These are phyloP conservation scores for Acacia melanoxylon DNA, from an alignment of 306 rosid genomes.

Conservation along the genomic window DNA sequence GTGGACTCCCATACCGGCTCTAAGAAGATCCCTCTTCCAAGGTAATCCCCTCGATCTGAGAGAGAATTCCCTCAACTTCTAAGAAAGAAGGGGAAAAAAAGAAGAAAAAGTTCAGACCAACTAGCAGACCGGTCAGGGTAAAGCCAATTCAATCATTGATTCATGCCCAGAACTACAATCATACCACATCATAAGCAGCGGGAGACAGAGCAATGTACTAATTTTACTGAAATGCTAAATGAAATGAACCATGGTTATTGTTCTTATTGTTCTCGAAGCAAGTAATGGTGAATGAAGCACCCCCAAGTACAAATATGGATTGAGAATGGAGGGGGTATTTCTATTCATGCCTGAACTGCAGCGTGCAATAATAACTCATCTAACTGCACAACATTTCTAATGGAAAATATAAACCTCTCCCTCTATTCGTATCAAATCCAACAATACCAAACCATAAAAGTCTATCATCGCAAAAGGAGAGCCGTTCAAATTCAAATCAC, in stretches of 20 bases:
- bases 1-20: no score
- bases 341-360: neutral
- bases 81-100: no score
- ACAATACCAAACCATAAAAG: conserved; percentile 18
- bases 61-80: no score
- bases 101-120: neutral
- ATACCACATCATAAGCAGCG: neutral
- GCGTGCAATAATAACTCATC: neutral
- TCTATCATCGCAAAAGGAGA: conserved; percentile 29
- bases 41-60: no score
- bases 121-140: neutral
- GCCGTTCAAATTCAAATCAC: conserved; percentile 44
- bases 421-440: conserved; percentile 33
- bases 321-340: neutral
- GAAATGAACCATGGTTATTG: neutral
- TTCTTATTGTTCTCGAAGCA: neutral
- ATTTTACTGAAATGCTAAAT: neutral
- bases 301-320: neutral
- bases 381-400: neutral
- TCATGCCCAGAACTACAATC: neutral
- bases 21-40: no score
- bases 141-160: neutral
- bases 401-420: conserved; percentile 17
- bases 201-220: neutral
- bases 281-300: neutral